These are phyloP conservation scores for Paecilomyces niveus DNA, from an alignment of 2,329 filamentous ascomycete genomes.

Conservation along the genomic window DNA sequence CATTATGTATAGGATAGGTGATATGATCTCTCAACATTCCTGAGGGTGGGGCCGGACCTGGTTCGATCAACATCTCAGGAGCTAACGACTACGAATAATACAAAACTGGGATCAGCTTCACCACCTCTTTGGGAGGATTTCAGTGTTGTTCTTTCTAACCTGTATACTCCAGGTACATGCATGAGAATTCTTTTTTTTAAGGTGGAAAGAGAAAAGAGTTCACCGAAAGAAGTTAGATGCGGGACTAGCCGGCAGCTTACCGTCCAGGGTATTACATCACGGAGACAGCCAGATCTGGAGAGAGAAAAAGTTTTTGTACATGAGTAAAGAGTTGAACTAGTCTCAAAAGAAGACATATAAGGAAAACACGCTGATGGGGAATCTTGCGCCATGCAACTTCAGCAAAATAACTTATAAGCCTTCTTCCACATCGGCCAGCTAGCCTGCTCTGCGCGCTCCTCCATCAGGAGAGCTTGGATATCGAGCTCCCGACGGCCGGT, in stretches of 20 bases:
- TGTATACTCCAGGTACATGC: not conserved
- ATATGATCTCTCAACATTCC: not conserved
- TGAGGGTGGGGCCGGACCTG: not conserved
- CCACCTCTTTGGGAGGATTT: not conserved
- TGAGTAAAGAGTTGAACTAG: slow-evolving; percentile 3
- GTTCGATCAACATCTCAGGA: not conserved
- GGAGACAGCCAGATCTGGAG: slow-evolving; percentile 1
- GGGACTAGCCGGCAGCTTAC: not conserved
- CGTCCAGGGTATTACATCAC: slow-evolving; percentile 1
- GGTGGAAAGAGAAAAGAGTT: not conserved
- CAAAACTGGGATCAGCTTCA: not conserved
- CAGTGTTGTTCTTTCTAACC: not conserved
- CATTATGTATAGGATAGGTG: no score
- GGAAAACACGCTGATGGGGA: not conserved
- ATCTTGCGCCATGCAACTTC: slow-evolving; percentile 8
- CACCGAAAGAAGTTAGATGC: not conserved
- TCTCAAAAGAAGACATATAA: slow-evolving; percentile 2
- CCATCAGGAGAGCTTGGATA: slow-evolving; percentile 65
- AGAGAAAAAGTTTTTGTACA: slow-evolving; percentile 1
- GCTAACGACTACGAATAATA: no score
- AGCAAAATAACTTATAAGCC: slow-evolving; percentile 67
- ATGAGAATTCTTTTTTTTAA: not conserved
- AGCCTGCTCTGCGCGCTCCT: slow-evolving; percentile 68
- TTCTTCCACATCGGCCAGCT: slow-evolving; percentile 72
- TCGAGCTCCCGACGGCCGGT: slow-evolving; percentile 84